These are phyloP conservation scores for Pestalotiopsis sp. DNA, from an alignment of 2,329 filamentous ascomycete genomes.

Conservation along the genomic window DNA sequence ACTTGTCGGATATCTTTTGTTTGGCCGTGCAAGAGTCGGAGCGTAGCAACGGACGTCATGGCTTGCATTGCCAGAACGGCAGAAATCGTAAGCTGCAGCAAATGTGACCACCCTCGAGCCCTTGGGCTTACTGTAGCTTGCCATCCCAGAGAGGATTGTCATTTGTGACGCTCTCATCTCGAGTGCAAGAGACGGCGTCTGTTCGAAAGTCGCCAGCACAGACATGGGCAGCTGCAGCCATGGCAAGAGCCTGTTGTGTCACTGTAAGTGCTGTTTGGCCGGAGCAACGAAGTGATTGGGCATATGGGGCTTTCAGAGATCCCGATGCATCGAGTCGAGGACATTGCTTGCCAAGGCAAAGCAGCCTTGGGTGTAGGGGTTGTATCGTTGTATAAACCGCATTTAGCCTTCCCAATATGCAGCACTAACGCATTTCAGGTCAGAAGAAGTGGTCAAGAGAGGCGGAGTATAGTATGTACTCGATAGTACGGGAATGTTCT, in stretches of 20 bases:
- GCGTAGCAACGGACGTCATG: conserved; percentile 1
- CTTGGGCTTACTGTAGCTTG: background rate
- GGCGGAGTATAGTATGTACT: background rate
- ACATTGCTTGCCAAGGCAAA: background rate
- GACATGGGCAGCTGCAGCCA: background rate
- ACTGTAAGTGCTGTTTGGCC: background rate
- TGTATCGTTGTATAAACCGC: background rate
- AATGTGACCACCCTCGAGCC: background rate
- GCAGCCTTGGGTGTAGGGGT: background rate
- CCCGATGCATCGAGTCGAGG: background rate
- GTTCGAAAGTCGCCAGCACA: background rate
- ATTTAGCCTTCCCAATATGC: background rate
- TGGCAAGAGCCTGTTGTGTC: background rate
- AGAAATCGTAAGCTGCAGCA: conserved; percentile 3
- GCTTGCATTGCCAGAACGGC: background rate
- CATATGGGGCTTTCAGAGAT: background rate
- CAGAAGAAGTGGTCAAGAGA: background rate
- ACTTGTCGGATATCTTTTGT: background rate
- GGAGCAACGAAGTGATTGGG: background rate
- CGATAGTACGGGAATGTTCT: background rate
- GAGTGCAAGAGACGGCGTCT: background rate
- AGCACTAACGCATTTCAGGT: background rate
- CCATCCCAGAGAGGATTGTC: background rate
- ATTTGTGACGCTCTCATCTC: background rate
- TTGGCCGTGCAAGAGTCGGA: background rate